These are phyloP conservation scores for Coniosporium tulheliwenetii DNA, from an alignment of 2,329 filamentous ascomycete species.

Conservation along the genomic window DNA sequence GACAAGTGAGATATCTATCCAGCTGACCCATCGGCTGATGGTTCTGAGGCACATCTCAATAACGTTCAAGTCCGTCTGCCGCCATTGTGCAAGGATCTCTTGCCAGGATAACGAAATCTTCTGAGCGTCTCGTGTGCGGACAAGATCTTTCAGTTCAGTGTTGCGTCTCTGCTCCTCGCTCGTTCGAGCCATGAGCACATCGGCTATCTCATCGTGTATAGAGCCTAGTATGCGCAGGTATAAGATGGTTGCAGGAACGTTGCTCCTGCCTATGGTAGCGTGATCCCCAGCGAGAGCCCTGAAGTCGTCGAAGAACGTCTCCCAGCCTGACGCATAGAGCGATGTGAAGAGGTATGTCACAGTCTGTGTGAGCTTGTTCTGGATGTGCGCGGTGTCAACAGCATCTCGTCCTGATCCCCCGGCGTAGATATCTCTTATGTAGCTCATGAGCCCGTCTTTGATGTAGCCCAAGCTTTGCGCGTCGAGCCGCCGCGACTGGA, in stretches of 20 bases:
- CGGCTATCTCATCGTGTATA: conserved; percentile 94
- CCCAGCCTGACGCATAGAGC: conserved; percentile 76
- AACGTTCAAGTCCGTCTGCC: conserved; percentile 48
- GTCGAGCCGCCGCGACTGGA: conserved; percentile 67
- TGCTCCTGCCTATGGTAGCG: conserved; percentile 41
- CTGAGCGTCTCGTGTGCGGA: conserved; percentile 72
- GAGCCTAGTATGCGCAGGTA: conserved; percentile 81
- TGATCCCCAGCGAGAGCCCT: conserved; percentile 56
- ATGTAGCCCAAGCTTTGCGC: conserved; percentile 56
- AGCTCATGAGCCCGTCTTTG: conserved; percentile 67
- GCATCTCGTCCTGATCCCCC: conserved; percentile 32
- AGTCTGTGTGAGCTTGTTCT: conserved; percentile 96
- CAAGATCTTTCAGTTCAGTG: conserved; percentile 77
- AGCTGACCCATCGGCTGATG: conserved; percentile 96
- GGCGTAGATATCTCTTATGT: conserved; percentile 63
- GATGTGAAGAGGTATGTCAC: conserved; percentile 85
- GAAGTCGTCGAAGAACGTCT: conserved; percentile 82
- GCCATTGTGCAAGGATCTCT: conserved; percentile 69
- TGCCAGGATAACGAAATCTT: conserved; percentile 87
- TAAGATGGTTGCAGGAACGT: conserved; percentile 61
- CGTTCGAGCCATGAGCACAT: conserved; percentile 69
- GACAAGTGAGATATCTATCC: conserved; percentile 91
- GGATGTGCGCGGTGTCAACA: conserved; percentile 60
- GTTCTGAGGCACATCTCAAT: conserved; percentile 80
- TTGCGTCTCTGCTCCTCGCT: conserved; percentile 70